Evolutionary conservation across 371 early-diverging fungal genomes (phyloP).

Genomic region (Actinomortierella ambigua): DNA sequence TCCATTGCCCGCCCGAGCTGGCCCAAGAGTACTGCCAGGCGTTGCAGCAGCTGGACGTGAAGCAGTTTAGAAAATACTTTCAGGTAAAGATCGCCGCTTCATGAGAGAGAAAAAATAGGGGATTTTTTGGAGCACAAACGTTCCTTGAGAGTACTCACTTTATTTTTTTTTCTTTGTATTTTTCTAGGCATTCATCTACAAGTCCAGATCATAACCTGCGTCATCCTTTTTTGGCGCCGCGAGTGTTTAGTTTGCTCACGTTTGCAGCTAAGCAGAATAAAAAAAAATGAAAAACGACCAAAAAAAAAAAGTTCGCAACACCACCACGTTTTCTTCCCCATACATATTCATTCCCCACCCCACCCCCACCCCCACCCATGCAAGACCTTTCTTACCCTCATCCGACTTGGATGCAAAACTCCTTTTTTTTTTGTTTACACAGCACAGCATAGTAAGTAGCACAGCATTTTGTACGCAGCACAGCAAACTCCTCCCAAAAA

Average conservation of each 20-base stretch:
- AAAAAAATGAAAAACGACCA: too few relatives aligned
- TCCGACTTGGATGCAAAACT: not conserved
- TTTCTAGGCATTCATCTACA: slow-evolving; percentile 52
- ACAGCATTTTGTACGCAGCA: too few relatives aligned
- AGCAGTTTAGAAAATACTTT: slow-evolving; percentile 73
- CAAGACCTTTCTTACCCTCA: not conserved
- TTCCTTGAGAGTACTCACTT: too few relatives aligned
- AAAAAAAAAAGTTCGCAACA: too few relatives aligned
- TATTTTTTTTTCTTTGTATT: not conserved
- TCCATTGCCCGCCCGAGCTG: slow-evolving; percentile 69
- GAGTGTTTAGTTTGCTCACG: too few relatives aligned
- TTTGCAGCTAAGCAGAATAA: too few relatives aligned
- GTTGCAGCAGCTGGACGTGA: slow-evolving; percentile 66
- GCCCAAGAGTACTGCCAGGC: slow-evolving; percentile 68
- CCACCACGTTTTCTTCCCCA: too few relatives aligned
- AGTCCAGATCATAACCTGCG: slow-evolving; percentile 20
- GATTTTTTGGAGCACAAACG: too few relatives aligned
- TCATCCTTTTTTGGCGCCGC: not conserved
- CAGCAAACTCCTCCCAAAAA: too few relatives aligned
- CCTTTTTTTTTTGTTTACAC: too few relatives aligned
- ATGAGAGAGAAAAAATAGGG: too few relatives aligned
- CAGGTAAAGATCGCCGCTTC: slow-evolving; percentile 74
- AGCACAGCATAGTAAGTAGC: too few relatives aligned
- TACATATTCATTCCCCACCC: not conserved
- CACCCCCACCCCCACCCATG: slow-evolving; percentile 1